Evolutionary conservation across 73 alveolate genomes (phyloP), one percentile per base, ranked within the genome.

Genomic region (Blepharisma japonicum): DNA sequence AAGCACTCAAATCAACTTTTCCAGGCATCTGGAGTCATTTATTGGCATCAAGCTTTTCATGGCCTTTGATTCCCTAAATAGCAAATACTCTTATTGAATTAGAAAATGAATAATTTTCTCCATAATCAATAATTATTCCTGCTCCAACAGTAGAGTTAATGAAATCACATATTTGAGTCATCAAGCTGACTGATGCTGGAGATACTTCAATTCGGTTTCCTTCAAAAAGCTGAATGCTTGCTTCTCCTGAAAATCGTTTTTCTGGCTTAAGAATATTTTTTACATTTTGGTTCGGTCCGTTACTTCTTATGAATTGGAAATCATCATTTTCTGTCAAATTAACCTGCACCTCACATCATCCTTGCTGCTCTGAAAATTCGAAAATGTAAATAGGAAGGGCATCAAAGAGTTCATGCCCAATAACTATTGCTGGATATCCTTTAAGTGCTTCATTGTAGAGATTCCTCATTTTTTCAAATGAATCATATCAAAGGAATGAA

Each of bases 381-480:
- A 92, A 92, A 76, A 84, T 78, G 77, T 92, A 81, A 14, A 91
- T 77, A 6, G 98, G 96, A 6, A 92, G 86, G 32, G 98, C 98
- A 90, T 92, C 98, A 82, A 86, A 92, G 49, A 92, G 84, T 68
- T 92, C 98, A 81, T 92, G 98, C 6, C 96, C 98, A n/a, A 92
- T 23, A 53, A 92, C 74, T 14, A 92, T 50, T 51, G 85, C 83
- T 5, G 98, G 98, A 21, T 82, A 66, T 72, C 79, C 71, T 56
- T 70, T 27, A 51, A 54, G 27, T 45, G 11, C 47, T 50, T 48
- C 42, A 42, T 45, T 32, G 45, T 51, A 8, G 54, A 55, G 27
- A 56, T 50, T 18, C 55, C 46, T 61, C 68, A 56, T 54, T 86
- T 84, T 46, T 42, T 74, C 82, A 23, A 55, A 20, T 25, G 39